Evolutionary conservation across 202 grass and related monocot genomes (phyloP).

Genomic region (Schoenoplectus triqueter): DNA sequence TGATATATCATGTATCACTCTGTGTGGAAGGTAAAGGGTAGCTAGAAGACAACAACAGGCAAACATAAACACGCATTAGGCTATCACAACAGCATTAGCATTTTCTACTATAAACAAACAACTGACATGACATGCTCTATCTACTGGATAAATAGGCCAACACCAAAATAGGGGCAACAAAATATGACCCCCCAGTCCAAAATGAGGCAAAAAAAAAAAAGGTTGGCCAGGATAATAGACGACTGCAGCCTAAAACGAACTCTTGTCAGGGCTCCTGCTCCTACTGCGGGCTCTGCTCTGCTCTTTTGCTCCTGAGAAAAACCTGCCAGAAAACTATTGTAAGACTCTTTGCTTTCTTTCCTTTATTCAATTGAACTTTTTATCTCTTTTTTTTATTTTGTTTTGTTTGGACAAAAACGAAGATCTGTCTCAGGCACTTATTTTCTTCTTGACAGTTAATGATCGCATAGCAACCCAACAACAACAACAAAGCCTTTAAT

Average conservation of each 20-base stretch:
- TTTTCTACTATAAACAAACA: conserved; percentile 30
- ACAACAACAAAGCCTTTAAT: neutral
- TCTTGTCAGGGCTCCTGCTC: conserved; percentile 32
- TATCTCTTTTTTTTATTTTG: neutral
- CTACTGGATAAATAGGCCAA: conserved; percentile 32
- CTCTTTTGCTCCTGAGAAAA: conserved; percentile 16
- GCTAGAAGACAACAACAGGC: conserved; percentile 14
- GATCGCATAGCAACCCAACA: neutral
- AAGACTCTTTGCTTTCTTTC: neutral
- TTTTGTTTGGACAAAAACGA: neutral
- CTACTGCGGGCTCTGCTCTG: conserved; percentile 26
- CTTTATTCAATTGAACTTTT: neutral
- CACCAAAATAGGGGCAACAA: neutral
- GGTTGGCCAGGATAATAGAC: neutral
- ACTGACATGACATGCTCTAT: conserved; percentile 12
- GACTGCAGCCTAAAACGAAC: conserved; percentile 4
- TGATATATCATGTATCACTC: neutral
- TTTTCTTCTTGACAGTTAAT: neutral
- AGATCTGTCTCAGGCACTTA: neutral
- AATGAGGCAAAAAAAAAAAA: conserved; percentile 18
- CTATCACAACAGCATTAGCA: conserved; percentile 13
- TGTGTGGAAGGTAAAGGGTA: neutral
- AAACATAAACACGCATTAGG: conserved; percentile 1
- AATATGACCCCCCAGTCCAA: neutral
- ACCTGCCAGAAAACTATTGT: conserved; percentile 33